A percentile compares a stretch with the other conserved stretches of the same genome.
phyloP scores from a whole-genome alignment of 176 grass and related monocot genomes.

The Panicum miliaceum region DNA sequence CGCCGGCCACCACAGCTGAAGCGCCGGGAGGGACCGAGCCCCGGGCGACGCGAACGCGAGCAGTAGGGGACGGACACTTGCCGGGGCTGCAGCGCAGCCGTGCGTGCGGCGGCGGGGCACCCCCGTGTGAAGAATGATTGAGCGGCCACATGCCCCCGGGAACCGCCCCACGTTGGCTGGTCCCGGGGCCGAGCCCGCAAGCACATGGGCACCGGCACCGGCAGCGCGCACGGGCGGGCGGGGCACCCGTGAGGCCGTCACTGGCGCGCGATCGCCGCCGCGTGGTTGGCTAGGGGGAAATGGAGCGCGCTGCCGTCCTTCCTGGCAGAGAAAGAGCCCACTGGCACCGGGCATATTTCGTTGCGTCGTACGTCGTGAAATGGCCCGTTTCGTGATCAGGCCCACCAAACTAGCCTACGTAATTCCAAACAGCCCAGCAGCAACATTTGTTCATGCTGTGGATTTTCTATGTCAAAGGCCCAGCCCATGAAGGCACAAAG shows the following conservation, averaged over 20 bases:
- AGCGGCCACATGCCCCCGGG: neutral
- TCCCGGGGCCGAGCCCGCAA: slow-evolving; percentile 10
- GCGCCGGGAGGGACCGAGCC: neutral
- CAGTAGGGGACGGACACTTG: slow-evolving; percentile 24
- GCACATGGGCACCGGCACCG: slow-evolving; percentile 24
- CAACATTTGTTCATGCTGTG: too few species aligned
- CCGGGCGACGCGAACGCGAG: neutral
- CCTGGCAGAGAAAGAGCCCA: too few species aligned
- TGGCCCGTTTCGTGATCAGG: too few species aligned
- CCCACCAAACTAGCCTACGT: too few species aligned
- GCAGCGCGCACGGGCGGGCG: neutral
- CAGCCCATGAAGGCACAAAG: too few species aligned
- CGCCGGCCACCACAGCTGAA: neutral
- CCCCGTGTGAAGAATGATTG: neutral
- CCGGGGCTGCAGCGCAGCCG: neutral
- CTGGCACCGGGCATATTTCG: too few species aligned
- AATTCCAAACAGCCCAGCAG: too few species aligned
- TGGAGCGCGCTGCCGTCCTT: too few species aligned
- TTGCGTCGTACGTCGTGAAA: too few species aligned
- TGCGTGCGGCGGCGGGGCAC: neutral
- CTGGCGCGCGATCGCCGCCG: too few species aligned
- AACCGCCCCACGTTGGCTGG: slow-evolving; percentile 33
- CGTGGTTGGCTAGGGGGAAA: too few species aligned
- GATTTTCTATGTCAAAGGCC: too few species aligned
- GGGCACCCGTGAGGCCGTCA: neutral